Evolutionary conservation across 164 flowering plant genomes (phyloP).

Genomic region (Piper longum): DNA sequence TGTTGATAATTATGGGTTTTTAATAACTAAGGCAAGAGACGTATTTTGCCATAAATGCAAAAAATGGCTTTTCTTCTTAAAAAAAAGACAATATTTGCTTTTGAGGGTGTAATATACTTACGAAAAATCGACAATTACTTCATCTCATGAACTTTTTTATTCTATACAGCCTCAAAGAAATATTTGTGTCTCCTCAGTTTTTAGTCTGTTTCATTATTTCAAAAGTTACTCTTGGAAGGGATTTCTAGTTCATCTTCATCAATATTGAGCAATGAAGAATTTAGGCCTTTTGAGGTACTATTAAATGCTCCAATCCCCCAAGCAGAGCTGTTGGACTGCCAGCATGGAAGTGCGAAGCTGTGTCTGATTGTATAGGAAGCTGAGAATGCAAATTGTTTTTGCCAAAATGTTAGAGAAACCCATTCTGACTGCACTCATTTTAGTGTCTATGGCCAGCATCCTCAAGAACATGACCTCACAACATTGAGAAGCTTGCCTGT

Average conservation of each 20-base stretch:
- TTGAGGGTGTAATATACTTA: background rate
- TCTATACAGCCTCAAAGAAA: conserved; percentile 50
- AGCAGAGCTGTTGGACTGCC: conserved; percentile 60
- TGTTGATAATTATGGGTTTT: too few species aligned
- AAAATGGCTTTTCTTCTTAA: too few species aligned
- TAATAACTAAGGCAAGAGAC: background rate
- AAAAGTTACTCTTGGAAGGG: conserved; percentile 66
- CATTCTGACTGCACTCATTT: background rate
- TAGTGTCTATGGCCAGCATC: too few species aligned
- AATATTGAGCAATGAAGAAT: conserved; percentile 40
- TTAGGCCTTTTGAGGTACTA: conserved; percentile 65
- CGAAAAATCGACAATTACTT: too few species aligned
- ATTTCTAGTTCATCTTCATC: conserved; percentile 46
- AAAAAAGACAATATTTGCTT: background rate
- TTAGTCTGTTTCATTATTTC: conserved; percentile 45
- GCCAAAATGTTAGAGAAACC: background rate
- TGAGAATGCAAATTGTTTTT: background rate
- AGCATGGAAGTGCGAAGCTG: conserved; percentile 2
- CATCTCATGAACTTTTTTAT: background rate
- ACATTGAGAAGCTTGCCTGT: too few species aligned
- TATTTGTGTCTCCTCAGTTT: conserved; percentile 65
- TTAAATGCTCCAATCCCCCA: conserved; percentile 62
- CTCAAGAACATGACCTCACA: too few species aligned
- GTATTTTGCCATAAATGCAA: background rate
- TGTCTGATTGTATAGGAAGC: background rate